phyloP scores from a whole-genome alignment of 2,329 filamentous ascomycete species.

The Apiospora arundinis region DNA sequence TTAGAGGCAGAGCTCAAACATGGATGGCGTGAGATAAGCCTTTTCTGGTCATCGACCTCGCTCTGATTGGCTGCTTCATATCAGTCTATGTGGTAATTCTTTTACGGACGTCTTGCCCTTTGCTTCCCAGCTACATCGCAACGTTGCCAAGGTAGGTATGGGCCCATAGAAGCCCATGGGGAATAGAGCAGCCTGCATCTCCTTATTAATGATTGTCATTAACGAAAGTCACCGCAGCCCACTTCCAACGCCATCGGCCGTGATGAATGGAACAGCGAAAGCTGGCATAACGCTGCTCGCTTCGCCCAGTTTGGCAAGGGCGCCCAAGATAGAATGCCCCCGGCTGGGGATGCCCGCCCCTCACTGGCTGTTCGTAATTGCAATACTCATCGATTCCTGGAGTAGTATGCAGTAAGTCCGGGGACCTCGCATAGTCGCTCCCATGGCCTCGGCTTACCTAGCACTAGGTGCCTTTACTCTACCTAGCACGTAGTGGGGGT shows the following conservation, averaged over 20 bases:
- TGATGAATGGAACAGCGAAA: not conserved
- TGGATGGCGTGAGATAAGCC: conserved; percentile 18
- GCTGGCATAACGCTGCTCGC: not conserved
- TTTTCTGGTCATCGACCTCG: conserved; percentile 2
- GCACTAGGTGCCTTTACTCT: not conserved
- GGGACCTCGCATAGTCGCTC: not conserved
- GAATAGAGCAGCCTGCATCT: not conserved
- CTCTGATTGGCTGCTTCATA: conserved; percentile 15
- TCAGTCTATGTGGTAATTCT: conserved; percentile 19
- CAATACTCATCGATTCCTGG: conserved; percentile 15
- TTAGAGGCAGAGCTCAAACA: conserved; percentile 8
- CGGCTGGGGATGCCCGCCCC: not conserved
- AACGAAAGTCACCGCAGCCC: not conserved
- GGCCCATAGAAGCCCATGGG: conserved; percentile 8
- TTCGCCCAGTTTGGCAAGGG: not conserved
- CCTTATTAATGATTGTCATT: conserved; percentile 11
- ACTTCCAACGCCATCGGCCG: conserved; percentile 11
- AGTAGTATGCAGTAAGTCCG: conserved; percentile 12
- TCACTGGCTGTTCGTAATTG: conserved; percentile 13
- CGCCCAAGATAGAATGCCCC: not conserved
- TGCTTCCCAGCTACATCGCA: conserved; percentile 2
- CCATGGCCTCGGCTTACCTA: not conserved
- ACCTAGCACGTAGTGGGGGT: not conserved
- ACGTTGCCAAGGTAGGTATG: conserved; percentile 1
- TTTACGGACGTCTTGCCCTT: conserved; percentile 17